phyloP scores from a whole-genome alignment of 257 asterid genomes.

The Echium plantagineum region DNA sequence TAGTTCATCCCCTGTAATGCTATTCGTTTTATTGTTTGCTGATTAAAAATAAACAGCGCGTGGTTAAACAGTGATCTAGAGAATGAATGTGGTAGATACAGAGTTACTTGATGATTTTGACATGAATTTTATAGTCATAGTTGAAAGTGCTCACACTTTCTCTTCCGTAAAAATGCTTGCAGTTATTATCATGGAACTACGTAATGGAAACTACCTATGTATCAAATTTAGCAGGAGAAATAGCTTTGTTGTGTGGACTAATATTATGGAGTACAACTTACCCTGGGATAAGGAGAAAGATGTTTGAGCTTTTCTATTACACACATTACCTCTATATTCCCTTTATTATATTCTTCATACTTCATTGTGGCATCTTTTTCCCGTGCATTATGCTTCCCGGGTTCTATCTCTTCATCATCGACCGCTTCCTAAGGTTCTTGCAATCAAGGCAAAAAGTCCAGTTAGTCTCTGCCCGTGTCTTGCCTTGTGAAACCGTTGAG shows the following conservation, averaged over 20 bases:
- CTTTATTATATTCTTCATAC: slow-evolving; percentile 65
- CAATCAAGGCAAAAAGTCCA: slow-evolving; percentile 55
- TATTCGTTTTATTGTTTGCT: too few relatives aligned
- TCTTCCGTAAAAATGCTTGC: slow-evolving; percentile 4
- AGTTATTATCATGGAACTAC: slow-evolving; percentile 77
- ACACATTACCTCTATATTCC: slow-evolving; percentile 78
- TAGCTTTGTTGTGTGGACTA: slow-evolving; percentile 53
- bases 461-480: slow-evolving; percentile 52
- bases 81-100: too few relatives aligned
- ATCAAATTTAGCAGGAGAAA: slow-evolving; percentile 86
- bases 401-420: slow-evolving; percentile 65
- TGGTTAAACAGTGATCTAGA: too few relatives aligned
- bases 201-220: slow-evolving; percentile 41
- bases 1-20: too few relatives aligned
- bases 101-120: too few relatives aligned
- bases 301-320: slow-evolving; percentile 75
- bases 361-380: slow-evolving; percentile 74
- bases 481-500: slow-evolving; percentile 55
- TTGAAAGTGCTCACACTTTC: neutral
- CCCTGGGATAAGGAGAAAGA: slow-evolving; percentile 58
- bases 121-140: neutral
- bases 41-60: too few relatives aligned
- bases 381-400: slow-evolving; percentile 92
- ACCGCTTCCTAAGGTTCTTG: slow-evolving; percentile 70
- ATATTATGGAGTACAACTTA: slow-evolving; percentile 56